Evolutionary conservation across 2,329 filamentous ascomycete species (phyloP).

Genomic region (Sporothrix phasma): DNA sequence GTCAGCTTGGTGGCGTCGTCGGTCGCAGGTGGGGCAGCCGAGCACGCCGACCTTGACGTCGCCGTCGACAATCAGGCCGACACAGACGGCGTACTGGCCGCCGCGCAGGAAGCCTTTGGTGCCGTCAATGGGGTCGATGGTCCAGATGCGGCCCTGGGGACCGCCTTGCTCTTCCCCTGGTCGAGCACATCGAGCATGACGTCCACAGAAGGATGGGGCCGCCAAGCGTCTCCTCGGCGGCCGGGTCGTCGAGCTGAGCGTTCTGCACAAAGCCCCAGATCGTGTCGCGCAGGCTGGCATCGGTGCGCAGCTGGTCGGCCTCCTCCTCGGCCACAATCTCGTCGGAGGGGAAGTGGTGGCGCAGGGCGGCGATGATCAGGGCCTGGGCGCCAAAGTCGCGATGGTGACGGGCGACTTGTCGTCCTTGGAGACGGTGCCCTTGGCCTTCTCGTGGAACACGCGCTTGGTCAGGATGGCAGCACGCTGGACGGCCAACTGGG

Average conservation of each 20-base stretch:
- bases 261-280: slow-evolving; percentile 77
- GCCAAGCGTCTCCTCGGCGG: slow-evolving; percentile 50
- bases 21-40: slow-evolving; percentile 82
- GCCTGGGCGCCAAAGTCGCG: slow-evolving; percentile 95
- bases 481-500: slow-evolving; percentile 80
- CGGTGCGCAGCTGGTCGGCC: slow-evolving; percentile 64
- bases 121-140: slow-evolving; percentile 93
- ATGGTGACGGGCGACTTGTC: slow-evolving; percentile 96
- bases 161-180: slow-evolving; percentile 59
- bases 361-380: slow-evolving; percentile 84
- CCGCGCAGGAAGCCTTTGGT: slow-evolving; percentile 95
- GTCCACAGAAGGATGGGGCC: slow-evolving; percentile 50
- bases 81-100: slow-evolving; percentile 92
- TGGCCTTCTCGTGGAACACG: slow-evolving; percentile 69
- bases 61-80: slow-evolving; percentile 85
- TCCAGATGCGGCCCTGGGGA: slow-evolving; percentile 73
- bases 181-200: slow-evolving; percentile 54
- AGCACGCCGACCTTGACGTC: slow-evolving; percentile 90
- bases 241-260: slow-evolving; percentile 48
- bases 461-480: slow-evolving; percentile 46
- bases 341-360: slow-evolving; percentile 80
- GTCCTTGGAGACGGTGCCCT: slow-evolving; percentile 87
- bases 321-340: slow-evolving; percentile 95
- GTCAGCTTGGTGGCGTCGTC: slow-evolving; percentile 66
- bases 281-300: slow-evolving; percentile 57